Percentiles rank a stretch among this genome's conserved stretches.
phyloP scores from a whole-genome alignment of 495 filamentous ascomycete species.

The Achaetomiella virescens region DNA sequence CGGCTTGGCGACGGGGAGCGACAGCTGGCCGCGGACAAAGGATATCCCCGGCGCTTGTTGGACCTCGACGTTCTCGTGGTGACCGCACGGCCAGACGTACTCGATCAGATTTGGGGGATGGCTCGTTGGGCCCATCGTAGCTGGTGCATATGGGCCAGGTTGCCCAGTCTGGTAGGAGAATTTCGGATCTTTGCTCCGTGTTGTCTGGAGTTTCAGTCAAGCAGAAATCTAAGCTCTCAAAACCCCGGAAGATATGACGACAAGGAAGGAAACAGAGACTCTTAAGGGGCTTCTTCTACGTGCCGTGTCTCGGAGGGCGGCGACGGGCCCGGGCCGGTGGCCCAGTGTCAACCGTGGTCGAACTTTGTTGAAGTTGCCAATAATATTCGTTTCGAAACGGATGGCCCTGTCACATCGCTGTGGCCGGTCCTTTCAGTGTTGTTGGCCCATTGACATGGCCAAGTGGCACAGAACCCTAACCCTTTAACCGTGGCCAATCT shows the following conservation, averaged over 20 bases:
- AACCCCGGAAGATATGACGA: background rate
- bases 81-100: slow-evolving; percentile 21
- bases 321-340: background rate
- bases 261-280: background rate
- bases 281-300: slow-evolving; percentile 3
- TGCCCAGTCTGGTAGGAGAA: background rate
- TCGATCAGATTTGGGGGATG: slow-evolving; percentile 14
- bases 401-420: background rate
- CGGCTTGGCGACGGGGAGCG: slow-evolving; percentile 16
- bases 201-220: background rate
- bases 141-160: background rate
- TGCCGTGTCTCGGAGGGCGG: background rate
- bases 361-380: background rate
- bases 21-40: slow-evolving; percentile 11
- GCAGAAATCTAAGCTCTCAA: background rate
- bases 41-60: slow-evolving; percentile 10
- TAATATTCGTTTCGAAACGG: slow-evolving; percentile 3
- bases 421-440: background rate
- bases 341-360: background rate
- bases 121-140: slow-evolving; percentile 6
- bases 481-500: no score
- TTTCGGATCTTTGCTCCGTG: background rate
- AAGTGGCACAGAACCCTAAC: slow-evolving; percentile 4
- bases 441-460: background rate
- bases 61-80: slow-evolving; percentile 15